Conservation (phyloP, 2,329 filamentous ascomycete genomes). For the Orbilia quercus region DNA sequence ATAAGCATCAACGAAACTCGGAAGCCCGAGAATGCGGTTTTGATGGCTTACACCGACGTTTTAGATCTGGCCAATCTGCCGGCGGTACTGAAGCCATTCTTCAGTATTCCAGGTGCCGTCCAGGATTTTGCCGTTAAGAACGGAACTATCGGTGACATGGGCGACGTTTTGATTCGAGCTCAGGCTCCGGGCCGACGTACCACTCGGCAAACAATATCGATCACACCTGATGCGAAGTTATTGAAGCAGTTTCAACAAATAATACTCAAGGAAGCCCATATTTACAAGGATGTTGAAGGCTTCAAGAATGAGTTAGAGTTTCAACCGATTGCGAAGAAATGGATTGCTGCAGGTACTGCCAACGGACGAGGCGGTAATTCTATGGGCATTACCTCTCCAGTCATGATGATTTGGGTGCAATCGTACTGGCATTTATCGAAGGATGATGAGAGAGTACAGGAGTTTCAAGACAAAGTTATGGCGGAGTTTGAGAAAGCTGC, state of each 20-base stretch:
- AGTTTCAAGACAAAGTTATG: conserved; percentile 38
- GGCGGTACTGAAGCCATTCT: conserved; percentile 35
- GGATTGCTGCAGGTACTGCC: conserved; percentile 31
- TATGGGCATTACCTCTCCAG: conserved; percentile 36
- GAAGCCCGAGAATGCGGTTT: neutral
- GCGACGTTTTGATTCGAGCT: neutral
- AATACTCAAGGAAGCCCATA: neutral
- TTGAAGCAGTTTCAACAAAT: conserved; percentile 25
- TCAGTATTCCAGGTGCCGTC: conserved; percentile 10
- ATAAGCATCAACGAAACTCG: conserved; percentile 3
- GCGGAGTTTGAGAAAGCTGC: conserved; percentile 59
- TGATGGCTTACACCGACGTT: conserved; percentile 13
- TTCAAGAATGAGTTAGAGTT: conserved; percentile 55
- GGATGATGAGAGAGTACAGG: conserved; percentile 32
- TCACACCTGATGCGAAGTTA: conserved; percentile 21
- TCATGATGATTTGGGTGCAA: conserved; percentile 17
- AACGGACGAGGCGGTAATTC: conserved; percentile 54
- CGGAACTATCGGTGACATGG: conserved; percentile 15
- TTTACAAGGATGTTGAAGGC: conserved; percentile 35
- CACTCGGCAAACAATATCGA: conserved; percentile 23
- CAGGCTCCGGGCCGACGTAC: conserved; percentile 16
- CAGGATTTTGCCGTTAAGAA: neutral
- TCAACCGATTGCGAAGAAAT: conserved; percentile 54
- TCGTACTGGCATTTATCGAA: conserved; percentile 7
- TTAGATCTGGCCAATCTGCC: conserved; percentile 34